A percentile compares a stretch with the other conserved stretches of the same genome.
Evolutionary conservation across 2,329 filamentous ascomycete species (phyloP).

Genomic region (Xylariaceae sp.): DNA sequence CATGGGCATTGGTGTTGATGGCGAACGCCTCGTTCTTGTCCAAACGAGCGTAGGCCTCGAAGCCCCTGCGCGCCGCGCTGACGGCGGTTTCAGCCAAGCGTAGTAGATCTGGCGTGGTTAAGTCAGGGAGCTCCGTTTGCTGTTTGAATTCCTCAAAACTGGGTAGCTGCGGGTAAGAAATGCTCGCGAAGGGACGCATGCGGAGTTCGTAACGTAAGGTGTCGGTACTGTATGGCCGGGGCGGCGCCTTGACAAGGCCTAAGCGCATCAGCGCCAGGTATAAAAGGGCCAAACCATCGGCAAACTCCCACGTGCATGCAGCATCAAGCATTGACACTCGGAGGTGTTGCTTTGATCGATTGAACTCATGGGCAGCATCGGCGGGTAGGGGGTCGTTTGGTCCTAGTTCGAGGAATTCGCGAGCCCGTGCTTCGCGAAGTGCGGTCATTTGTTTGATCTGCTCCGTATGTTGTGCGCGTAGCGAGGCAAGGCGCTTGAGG

Average conservation of each 20-base stretch:
- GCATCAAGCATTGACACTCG: slow-evolving; percentile 60
- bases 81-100: slow-evolving; percentile 43
- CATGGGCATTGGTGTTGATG: slow-evolving; percentile 45
- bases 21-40: slow-evolving; percentile 49
- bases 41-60: slow-evolving; percentile 52
- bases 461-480: slow-evolving; percentile 63
- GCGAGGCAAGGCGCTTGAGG: slow-evolving; percentile 65
- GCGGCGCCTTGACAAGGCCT: slow-evolving; percentile 44
- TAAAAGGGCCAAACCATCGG: slow-evolving; percentile 53
- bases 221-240: slow-evolving; percentile 61
- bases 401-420: slow-evolving; percentile 3
- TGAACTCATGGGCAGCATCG: slow-evolving; percentile 40
- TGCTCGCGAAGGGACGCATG: slow-evolving; percentile 73
- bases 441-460: slow-evolving; percentile 62
- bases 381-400: slow-evolving; percentile 22
- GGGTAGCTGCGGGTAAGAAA: slow-evolving; percentile 64
- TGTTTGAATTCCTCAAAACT: slow-evolving; percentile 55
- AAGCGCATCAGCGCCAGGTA: slow-evolving; percentile 63
- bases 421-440: slow-evolving; percentile 9
- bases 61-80: slow-evolving; percentile 47
- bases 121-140: slow-evolving; percentile 39
- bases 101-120: slow-evolving; percentile 38
- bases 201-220: slow-evolving; percentile 72
- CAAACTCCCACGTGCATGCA: slow-evolving; percentile 54
- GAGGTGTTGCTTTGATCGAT: slow-evolving; percentile 49